phyloP scores from a whole-genome alignment of 2,329 filamentous ascomycete species.

The Escovopsis sp. region DNA sequence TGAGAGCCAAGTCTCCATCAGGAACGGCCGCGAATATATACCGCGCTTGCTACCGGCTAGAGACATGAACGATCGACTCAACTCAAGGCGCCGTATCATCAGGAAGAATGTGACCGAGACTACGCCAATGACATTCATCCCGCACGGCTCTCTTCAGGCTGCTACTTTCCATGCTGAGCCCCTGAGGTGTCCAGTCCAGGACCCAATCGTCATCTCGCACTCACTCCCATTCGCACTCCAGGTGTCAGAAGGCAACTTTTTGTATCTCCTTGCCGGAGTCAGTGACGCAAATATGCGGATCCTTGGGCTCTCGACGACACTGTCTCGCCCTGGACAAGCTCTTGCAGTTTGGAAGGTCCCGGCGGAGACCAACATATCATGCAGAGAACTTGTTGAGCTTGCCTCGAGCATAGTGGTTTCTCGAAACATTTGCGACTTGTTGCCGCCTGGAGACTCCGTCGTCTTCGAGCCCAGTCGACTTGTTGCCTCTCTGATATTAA shows the following conservation, averaged over 20 bases:
- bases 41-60: background rate
- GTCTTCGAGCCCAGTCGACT: background rate
- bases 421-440: background rate
- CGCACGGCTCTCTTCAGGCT: background rate
- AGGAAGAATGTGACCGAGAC: background rate
- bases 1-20: background rate
- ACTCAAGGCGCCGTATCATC: background rate
- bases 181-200: background rate
- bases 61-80: background rate
- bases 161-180: background rate
- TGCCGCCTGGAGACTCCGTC: background rate
- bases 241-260: background rate
- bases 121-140: background rate
- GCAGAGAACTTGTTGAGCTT: background rate
- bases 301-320: background rate
- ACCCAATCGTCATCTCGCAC: background rate
- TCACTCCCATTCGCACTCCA: background rate
- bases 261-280: background rate
- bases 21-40: background rate
- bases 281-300: background rate
- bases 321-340: background rate
- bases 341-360: background rate
- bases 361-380: background rate
- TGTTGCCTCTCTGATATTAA: background rate
- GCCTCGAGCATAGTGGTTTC: background rate